These are phyloP conservation scores for Alectoria sarmentosa DNA, from an alignment of 495 filamentous ascomycete genomes.

Conservation along the genomic window DNA sequence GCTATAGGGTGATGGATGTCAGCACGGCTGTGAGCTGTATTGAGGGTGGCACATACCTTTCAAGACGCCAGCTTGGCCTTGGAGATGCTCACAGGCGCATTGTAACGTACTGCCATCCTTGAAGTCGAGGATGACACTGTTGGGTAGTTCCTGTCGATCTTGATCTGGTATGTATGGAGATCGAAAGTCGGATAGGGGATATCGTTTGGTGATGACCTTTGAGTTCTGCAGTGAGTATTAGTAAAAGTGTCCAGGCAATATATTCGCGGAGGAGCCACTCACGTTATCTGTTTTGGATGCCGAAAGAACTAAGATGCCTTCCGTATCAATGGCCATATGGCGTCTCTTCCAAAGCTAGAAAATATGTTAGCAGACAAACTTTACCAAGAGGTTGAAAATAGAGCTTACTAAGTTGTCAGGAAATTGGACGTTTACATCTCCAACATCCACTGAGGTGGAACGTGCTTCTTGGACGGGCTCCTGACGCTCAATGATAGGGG, in stretches of 20 bases:
- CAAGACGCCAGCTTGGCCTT: constrained; percentile 61
- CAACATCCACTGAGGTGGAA: constrained; percentile 53
- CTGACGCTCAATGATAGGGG: constrained; percentile 33
- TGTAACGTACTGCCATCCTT: constrained; percentile 76
- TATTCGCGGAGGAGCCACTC: neutral
- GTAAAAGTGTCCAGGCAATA: constrained; percentile 4
- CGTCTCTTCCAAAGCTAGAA: constrained; percentile 76
- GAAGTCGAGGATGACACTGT: constrained; percentile 77
- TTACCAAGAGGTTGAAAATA: neutral
- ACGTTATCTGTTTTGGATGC: constrained; percentile 39
- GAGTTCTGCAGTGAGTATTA: constrained; percentile 38
- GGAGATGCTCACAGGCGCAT: constrained; percentile 73
- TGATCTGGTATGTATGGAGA: constrained; percentile 74
- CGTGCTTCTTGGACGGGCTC: constrained; percentile 28
- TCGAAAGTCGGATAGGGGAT: constrained; percentile 74
- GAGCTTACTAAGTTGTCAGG: constrained; percentile 64
- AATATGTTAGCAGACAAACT: neutral
- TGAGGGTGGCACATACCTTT: constrained; percentile 10
- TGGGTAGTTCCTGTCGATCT: constrained; percentile 80
- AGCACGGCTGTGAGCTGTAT: neutral
- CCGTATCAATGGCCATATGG: constrained; percentile 66
- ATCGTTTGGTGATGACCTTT: constrained; percentile 59
- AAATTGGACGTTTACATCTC: constrained; percentile 90
- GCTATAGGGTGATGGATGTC: constrained; percentile 5
- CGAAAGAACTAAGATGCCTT: constrained; percentile 69